Evolutionary conservation across 2,329 filamentous ascomycete species (phyloP), one percentile per base, ranked within the genome.

Genomic region (Nemania sp.): DNA sequence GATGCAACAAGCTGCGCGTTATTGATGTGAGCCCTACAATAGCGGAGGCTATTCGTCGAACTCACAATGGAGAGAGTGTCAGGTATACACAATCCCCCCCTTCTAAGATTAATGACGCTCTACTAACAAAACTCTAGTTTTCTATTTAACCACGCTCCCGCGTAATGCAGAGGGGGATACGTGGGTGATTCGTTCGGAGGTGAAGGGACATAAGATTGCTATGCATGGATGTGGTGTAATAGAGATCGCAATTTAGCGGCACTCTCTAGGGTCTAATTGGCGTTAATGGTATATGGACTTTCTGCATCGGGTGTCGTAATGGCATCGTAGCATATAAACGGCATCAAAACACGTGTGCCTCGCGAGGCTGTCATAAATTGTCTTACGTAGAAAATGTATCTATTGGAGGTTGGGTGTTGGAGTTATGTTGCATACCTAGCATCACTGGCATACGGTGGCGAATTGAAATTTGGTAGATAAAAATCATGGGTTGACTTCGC

Each of bases 1-100:
- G 84, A 18, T 94, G 92, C 78, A 84, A 86, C 70, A 88, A 88
- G 77, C 86, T 94, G 66, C 87, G 91, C 78, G 92, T 91, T 43
- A 93, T 94, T 77, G 92, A 94, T 79, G 91, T 94, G 76, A 91
- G 89, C 76, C 90, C 92, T 18, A 93, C 92, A 52, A 77, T 88
- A 55, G 86, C 86, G 15, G 86, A 88, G 74, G 86, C 86, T 10
- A 88, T 87, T 73, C 80, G 87, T 47, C 80, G 86, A 68, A 88
- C 86, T 20, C 86, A 88, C 77, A 88, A 88, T 73, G 86, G 86
- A 64, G 86, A 88, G 79, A 87, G 84, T 72, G 87, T 89, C 35
- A 87, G 85, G 59, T 88, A 87, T 76, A 77, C 20, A n/a, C 24
- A 18, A 51, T 22, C 11, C n/a, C 45, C 8, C 11, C 24, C 24